These are phyloP conservation scores for Pittosporum tobira DNA, from an alignment of 129 eudicot species.

Conservation along the genomic window DNA sequence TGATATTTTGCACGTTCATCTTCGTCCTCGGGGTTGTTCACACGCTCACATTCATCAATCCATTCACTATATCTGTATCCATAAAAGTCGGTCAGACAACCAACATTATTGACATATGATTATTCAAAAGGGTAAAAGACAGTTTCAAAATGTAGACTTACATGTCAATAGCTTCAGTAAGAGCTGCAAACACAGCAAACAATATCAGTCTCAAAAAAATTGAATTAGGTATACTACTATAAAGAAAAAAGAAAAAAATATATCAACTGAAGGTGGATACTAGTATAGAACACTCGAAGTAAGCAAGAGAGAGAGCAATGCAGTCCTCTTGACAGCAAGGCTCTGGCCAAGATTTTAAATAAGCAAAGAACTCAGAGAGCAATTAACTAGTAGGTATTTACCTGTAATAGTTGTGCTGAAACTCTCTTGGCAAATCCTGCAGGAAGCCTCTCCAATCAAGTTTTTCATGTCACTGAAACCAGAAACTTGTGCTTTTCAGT, in stretches of 20 bases:
- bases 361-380: background rate
- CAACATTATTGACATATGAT: too few species aligned
- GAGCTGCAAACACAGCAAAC: constrained; percentile 31
- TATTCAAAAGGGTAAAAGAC: background rate
- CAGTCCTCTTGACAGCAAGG: background rate
- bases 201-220: too few species aligned
- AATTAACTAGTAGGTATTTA: constrained; percentile 1
- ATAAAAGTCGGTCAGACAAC: background rate
- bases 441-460: constrained; percentile 50
- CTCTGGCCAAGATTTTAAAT: too few species aligned
- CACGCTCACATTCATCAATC: constrained; percentile 66
- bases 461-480: constrained; percentile 56
- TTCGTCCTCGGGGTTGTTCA: constrained; percentile 44
- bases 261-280: background rate
- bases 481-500: background rate
- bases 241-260: too few species aligned
- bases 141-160: constrained; percentile 10
- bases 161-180: constrained; percentile 61
- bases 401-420: constrained; percentile 59
- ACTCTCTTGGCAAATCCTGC: constrained; percentile 57
- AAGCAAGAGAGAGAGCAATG: background rate
- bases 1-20: constrained; percentile 22
- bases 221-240: too few species aligned
- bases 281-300: too few species aligned
- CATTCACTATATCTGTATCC: constrained; percentile 50